Percentiles rank a stretch among this genome's conserved stretches.
Evolutionary conservation across 2,329 filamentous ascomycete species (phyloP).

Genomic region (Calonectria naviculata): DNA sequence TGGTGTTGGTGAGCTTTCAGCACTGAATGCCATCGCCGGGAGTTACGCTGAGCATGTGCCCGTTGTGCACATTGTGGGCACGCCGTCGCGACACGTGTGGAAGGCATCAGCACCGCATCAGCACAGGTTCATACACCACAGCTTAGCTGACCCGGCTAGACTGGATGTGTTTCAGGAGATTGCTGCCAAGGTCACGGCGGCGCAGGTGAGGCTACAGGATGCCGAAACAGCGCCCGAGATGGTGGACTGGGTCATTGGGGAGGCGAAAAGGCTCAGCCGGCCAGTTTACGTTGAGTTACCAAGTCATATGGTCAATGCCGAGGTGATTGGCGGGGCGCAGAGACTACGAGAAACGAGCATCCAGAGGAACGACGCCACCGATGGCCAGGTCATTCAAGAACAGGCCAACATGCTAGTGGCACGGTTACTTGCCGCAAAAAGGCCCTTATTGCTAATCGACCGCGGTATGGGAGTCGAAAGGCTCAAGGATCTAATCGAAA

Average conservation of each 20-base stretch:
- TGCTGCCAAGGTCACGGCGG: not conserved
- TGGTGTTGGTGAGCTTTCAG: not conserved
- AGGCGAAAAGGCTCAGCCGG: not conserved
- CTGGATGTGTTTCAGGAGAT: not conserved
- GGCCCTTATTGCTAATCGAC: not conserved
- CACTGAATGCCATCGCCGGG: not conserved
- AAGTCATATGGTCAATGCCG: not conserved
- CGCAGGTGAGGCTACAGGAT: not conserved
- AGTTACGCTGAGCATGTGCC: not conserved
- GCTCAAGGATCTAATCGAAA: not conserved
- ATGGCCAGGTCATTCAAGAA: not conserved
- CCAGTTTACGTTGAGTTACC: not conserved
- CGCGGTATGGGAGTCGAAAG: not conserved
- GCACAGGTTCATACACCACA: not conserved
- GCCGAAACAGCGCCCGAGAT: not conserved
- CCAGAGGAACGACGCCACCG: no score
- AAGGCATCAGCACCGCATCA: not conserved
- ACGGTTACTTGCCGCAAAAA: not conserved
- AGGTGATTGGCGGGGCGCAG: not conserved
- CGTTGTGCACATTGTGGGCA: not conserved
- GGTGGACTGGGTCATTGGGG: not conserved
- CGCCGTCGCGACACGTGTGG: not conserved
- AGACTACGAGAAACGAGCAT: not conserved
- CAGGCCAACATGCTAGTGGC: not conserved
- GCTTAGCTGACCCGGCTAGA: not conserved